Evolutionary conservation across 2,329 filamentous ascomycete genomes (phyloP).

Genomic region (Pseudogymnoascus sp.): DNA sequence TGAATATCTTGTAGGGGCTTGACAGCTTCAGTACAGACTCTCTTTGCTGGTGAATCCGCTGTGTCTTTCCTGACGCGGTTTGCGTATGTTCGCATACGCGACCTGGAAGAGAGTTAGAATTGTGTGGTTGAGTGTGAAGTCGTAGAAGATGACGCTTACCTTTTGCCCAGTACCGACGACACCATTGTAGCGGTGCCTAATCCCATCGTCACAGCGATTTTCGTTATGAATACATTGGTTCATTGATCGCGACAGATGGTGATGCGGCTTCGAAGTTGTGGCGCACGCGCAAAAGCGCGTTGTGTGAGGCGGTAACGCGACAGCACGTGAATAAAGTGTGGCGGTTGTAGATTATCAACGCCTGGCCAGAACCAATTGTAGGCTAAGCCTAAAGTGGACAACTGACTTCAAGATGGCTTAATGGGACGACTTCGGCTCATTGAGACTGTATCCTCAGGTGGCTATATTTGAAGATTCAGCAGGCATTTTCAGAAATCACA

Average conservation of each 20-base stretch:
- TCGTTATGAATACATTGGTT: neutral
- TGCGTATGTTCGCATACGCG: slow-evolving; percentile 3
- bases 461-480: too few relatives aligned
- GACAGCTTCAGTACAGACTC: neutral
- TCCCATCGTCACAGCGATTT: slow-evolving; percentile 1
- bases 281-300: neutral
- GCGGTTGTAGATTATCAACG: neutral
- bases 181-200: neutral
- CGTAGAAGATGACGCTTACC: neutral
- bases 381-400: neutral
- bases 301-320: neutral
- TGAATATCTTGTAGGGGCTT: neutral
- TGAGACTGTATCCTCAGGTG: neutral
- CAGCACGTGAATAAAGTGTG: neutral
- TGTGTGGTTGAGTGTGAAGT: neutral
- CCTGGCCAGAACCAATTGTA: neutral
- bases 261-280: slow-evolving; percentile 4
- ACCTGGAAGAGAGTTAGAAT: neutral
- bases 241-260: neutral
- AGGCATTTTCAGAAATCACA: too few relatives aligned
- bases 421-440: neutral
- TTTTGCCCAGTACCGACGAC: neutral
- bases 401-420: neutral
- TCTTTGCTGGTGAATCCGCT: neutral
- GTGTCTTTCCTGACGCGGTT: neutral